Conservation (phyloP, 352 stramenopile genomes). For the Hyaloperonospora arabidopsidis region DNA sequence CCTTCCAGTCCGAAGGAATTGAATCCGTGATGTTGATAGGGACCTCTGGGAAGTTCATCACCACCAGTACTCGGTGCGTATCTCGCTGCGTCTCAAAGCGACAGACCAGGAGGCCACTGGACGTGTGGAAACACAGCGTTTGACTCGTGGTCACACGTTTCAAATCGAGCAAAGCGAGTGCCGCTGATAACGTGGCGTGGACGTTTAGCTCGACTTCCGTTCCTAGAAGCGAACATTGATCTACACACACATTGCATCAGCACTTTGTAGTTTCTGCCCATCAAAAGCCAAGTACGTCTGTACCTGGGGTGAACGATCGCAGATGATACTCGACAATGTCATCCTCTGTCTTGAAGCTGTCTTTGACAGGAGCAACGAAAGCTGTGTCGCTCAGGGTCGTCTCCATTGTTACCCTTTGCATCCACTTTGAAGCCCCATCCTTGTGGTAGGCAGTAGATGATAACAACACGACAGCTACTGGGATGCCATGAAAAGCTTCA, state of each 20-base stretch:
- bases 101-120: constrained; percentile 44
- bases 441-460: constrained; percentile 28
- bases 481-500: constrained; percentile 81
- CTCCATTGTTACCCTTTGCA: constrained; percentile 63
- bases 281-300: no score
- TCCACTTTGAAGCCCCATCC: background rate
- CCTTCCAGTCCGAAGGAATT: background rate
- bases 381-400: constrained; percentile 91
- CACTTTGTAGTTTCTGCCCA: no score
- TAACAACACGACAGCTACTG: constrained; percentile 83
- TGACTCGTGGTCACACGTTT: constrained; percentile 25
- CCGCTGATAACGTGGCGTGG: constrained; percentile 86
- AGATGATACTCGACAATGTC: constrained; percentile 37
- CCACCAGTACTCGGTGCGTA: constrained; percentile 30
- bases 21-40: no score
- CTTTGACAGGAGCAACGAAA: constrained; percentile 49
- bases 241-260: background rate
- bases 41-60: constrained; percentile 53
- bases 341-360: background rate
- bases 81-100: constrained; percentile 17
- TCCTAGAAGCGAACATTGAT: constrained; percentile 5
- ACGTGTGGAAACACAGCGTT: constrained; percentile 66
- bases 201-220: constrained; percentile 86
- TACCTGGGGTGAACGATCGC: constrained; percentile 60
- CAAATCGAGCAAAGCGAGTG: constrained; percentile 66